phyloP scores from a whole-genome alignment of 2,329 filamentous ascomycete genomes.

The Stagonosporopsis rhizophila region DNA sequence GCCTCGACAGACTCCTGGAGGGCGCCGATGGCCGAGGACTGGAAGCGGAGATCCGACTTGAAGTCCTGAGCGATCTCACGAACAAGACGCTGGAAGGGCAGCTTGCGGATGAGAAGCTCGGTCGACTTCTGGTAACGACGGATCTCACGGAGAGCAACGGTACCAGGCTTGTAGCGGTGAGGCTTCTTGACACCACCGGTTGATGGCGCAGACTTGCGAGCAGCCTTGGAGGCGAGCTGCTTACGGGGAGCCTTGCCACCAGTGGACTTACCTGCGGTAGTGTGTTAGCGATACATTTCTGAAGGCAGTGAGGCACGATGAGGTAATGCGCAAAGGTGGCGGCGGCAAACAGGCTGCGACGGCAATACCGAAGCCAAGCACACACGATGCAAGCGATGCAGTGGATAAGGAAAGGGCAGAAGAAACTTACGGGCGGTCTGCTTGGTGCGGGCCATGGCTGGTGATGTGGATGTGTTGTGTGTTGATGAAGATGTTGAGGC shows the following conservation, averaged over 20 bases:
- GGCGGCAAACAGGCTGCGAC: constrained; percentile 23
- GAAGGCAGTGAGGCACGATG: constrained; percentile 11
- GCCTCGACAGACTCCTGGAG: constrained; percentile 96
- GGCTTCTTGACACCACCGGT: constrained; percentile 75
- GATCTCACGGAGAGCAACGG: constrained; percentile 89
- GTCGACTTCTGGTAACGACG: constrained; percentile 87
- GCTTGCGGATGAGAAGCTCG: constrained; percentile 81
- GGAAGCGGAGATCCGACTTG: constrained; percentile 84
- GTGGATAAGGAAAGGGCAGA: constrained; percentile 10
- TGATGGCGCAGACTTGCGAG: constrained; percentile 96
- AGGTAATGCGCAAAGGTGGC: constrained; percentile 19
- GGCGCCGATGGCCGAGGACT: constrained; percentile 91
- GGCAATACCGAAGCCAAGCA: constrained; percentile 24
- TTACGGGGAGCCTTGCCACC: constrained; percentile 81
- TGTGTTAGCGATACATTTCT: constrained; percentile 38
- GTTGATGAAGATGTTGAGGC: constrained; percentile 16
- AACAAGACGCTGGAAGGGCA: constrained; percentile 81
- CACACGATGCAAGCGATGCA: constrained; percentile 30
- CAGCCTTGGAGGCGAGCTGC: constrained; percentile 99
- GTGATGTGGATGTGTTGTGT: constrained; percentile 12
- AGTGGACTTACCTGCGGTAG: constrained; percentile 70
- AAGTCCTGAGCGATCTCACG: constrained; percentile 74
- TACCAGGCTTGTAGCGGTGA: constrained; percentile 65
- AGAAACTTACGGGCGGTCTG: constrained; percentile 62
- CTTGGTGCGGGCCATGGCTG: constrained; percentile 62